Evolutionary conservation across 2,329 filamentous ascomycete genomes (phyloP), one percentile per base, ranked within the genome.

Genomic region (Diaporthe citriasiana): DNA sequence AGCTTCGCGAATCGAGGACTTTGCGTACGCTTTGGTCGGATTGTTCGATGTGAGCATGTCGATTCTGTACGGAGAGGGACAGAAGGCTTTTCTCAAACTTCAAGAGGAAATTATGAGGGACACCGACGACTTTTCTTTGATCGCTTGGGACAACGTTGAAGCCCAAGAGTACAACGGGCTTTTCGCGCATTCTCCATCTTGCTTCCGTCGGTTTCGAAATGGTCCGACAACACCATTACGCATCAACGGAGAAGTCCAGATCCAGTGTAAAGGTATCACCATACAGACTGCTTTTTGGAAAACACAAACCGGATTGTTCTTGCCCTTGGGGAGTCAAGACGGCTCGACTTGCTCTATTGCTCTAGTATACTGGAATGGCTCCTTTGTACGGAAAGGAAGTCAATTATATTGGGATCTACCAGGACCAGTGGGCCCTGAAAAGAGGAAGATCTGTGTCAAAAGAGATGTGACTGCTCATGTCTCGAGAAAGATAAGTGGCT

Each of bases 61-160:
- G 0, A 25, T 76, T 1, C 5, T 72, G 1, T 74, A 76, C 35
- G 74, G 74, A 4, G 69, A 76, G n/a, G n/a, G 40, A 17, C 38
- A 19, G 1, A 69, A 53, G 5, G 40, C 72, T 0, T 76, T 74
- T 15, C n/a, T 57, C 7, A 59, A 63, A 45, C 33, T 76, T 5
- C 74, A 76, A 13, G 66, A 76, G 38, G 69, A 76, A 6, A 74
- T 76, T 25, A 0, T 74, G 9, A 76, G 27, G 42, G 40, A 73
- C 7, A 73, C 71, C 13, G 35, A 35, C 8, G 71, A 73, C 45
- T 25, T 35, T 17, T 68, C 71, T 7, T 6, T 73, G 0, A 15
- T 73, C 19, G 60, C 71, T 0, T 73, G 71, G 71, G 47, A 57
- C 1, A 15, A 27, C 5, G 17, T 1, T 2, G 51, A 12, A 19